phyloP scores from a whole-genome alignment of 345 rosid genomes.

The Acer negundo region DNA sequence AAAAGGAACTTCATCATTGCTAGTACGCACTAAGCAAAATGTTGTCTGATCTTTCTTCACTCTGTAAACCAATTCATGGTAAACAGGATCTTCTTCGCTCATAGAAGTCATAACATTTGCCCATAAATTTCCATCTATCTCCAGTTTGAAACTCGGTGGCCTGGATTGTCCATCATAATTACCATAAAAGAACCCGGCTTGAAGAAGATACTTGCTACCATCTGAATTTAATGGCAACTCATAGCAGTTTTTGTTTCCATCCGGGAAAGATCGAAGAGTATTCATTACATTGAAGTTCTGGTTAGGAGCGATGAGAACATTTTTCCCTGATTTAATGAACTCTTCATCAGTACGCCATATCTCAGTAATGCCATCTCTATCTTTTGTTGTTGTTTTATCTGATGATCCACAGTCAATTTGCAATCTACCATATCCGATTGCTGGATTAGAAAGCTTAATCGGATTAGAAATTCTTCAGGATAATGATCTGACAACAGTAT shows the following conservation, averaged over 20 bases:
- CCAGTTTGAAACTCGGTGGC: conserved; percentile 26
- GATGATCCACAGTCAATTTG: conserved; percentile 23
- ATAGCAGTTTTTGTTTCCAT: conserved; percentile 15
- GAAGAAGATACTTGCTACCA: not conserved
- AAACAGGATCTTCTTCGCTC: conserved; percentile 14
- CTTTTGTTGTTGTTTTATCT: not conserved
- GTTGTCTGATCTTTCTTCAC: not conserved
- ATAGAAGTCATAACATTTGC: conserved; percentile 21
- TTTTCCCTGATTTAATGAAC: conserved; percentile 15
- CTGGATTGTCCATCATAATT: conserved; percentile 29
- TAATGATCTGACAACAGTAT: no score
- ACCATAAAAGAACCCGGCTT: conserved; percentile 26
- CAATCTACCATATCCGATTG: not conserved
- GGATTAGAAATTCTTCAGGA: not conserved
- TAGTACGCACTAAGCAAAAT: conserved; percentile 25
- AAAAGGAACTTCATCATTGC: conserved; percentile 25
- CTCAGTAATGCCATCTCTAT: no score
- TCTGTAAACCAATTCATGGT: conserved; percentile 26
- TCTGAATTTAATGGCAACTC: not conserved
- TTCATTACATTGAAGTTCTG: conserved; percentile 9
- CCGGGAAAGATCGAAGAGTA: conserved; percentile 7
- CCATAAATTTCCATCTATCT: conserved; percentile 31
- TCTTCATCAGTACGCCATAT: conserved; percentile 14
- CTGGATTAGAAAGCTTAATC: not conserved
- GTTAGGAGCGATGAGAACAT: not conserved